Evolutionary conservation across 257 asterid species (phyloP).

Genomic region (Solanum dulcamara): DNA sequence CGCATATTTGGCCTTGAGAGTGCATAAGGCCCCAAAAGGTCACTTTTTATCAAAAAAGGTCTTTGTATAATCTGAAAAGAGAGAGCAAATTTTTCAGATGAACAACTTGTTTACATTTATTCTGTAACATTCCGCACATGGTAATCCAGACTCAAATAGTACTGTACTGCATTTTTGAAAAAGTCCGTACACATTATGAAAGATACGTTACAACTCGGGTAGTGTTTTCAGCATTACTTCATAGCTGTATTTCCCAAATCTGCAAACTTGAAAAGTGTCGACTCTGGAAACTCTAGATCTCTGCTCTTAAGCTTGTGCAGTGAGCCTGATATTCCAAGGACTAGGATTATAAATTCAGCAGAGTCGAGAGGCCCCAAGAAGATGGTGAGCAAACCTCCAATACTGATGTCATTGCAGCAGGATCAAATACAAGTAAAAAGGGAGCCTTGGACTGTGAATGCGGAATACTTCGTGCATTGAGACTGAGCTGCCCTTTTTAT

Average conservation of each 20-base stretch:
- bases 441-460: background rate
- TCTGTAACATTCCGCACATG: background rate
- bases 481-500: background rate
- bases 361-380: background rate
- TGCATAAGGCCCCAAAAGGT: slow-evolving; percentile 13
- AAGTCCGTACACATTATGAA: background rate
- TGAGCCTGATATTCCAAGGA: background rate
- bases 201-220: background rate
- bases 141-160: background rate
- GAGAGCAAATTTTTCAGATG: background rate
- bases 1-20: slow-evolving; percentile 87
- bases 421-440: no score
- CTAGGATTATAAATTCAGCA: background rate
- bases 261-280: background rate
- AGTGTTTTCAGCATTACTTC: background rate
- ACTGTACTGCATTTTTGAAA: background rate
- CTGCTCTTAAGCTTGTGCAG: background rate
- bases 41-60: background rate
- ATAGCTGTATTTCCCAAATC: background rate
- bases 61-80: background rate
- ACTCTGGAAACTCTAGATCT: background rate
- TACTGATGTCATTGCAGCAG: background rate
- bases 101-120: background rate
- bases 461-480: background rate
- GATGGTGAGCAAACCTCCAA: background rate